A percentile compares a stretch with the other conserved stretches of the same genome.
These are phyloP conservation scores for Claviceps fusiformis DNA, from an alignment of 2,329 filamentous ascomycete genomes.

Conservation along the genomic window DNA sequence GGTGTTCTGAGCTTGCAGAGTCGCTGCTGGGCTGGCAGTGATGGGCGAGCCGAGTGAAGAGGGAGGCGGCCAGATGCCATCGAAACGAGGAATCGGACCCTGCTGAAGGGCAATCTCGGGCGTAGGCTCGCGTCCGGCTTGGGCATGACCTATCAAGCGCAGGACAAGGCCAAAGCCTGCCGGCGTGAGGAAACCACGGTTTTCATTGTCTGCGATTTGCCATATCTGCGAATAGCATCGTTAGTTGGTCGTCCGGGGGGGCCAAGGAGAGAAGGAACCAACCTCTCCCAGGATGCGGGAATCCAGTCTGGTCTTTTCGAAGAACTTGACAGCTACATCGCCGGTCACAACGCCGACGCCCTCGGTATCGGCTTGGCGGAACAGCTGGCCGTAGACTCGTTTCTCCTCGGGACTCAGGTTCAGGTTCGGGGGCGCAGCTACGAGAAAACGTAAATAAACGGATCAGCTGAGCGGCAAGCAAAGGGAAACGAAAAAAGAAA, in stretches of 20 bases:
- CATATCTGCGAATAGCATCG: conserved; percentile 55
- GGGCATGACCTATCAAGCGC: conserved; percentile 88
- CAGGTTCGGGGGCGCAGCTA: conserved; percentile 53
- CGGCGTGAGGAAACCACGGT: conserved; percentile 83
- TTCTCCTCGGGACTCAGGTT: conserved; percentile 89
- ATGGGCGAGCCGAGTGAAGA: conserved; percentile 24
- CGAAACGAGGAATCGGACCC: conserved; percentile 84
- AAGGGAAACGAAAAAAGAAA: neutral
- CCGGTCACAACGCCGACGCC: conserved; percentile 88
- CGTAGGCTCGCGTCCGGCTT: conserved; percentile 71
- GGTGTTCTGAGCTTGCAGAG: conserved; percentile 42
- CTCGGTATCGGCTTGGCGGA: conserved; percentile 84
- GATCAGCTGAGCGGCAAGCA: conserved; percentile 6
- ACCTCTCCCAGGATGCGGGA: conserved; percentile 81
- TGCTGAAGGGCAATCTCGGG: conserved; percentile 71
- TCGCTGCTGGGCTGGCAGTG: conserved; percentile 25
- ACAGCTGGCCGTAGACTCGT: conserved; percentile 82
- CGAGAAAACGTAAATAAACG: neutral
- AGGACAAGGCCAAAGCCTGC: conserved; percentile 87
- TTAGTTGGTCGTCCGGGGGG: conserved; percentile 3
- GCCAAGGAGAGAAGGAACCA: conserved; percentile 21
- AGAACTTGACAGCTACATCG: conserved; percentile 93
- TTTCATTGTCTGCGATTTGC: conserved; percentile 97
- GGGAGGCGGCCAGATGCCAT: conserved; percentile 43
- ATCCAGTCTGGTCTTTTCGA: conserved; percentile 85